Conservation (phyloP, 2,329 filamentous ascomycete genomes). For the Zalaria obscura region DNA sequence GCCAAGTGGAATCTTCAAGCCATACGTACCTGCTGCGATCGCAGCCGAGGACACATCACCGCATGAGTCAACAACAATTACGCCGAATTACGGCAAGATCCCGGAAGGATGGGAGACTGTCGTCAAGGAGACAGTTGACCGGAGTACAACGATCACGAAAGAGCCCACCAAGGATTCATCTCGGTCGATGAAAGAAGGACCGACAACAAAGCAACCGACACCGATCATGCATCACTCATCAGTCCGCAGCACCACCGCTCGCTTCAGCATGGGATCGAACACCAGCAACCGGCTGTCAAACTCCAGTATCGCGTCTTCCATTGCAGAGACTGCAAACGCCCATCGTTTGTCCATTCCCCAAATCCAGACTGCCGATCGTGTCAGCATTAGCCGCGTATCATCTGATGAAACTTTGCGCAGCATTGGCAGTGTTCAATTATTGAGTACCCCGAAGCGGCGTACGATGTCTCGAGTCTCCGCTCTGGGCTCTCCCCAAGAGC, state of each 20-base stretch:
- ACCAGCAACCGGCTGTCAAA: slow-evolving; percentile 10
- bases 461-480: slow-evolving; percentile 19
- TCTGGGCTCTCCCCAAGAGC: slow-evolving; percentile 26
- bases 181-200: not conserved
- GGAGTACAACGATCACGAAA: no score
- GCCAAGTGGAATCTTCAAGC: no score
- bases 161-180: no score
- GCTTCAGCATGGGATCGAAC: slow-evolving; percentile 12
- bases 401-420: slow-evolving; percentile 15
- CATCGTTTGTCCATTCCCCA: slow-evolving; percentile 16
- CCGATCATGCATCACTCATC: slow-evolving; percentile 13
- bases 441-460: slow-evolving; percentile 20
- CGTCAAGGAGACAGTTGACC: not conserved
- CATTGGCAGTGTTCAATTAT: slow-evolving; percentile 13
- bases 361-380: slow-evolving; percentile 19
- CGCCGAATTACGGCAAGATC: no score
- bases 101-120: no score
- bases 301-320: slow-evolving; percentile 11
- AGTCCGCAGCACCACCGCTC: slow-evolving; percentile 13
- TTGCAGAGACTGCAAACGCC: slow-evolving; percentile 8
- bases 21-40: no score
- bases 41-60: no score
- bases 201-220: slow-evolving; percentile 9
- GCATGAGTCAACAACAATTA: no score
- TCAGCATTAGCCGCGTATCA: slow-evolving; percentile 20